phyloP scores from a whole-genome alignment of 768 basidiomycete genomes.

The Lentinula aciculospora region DNA sequence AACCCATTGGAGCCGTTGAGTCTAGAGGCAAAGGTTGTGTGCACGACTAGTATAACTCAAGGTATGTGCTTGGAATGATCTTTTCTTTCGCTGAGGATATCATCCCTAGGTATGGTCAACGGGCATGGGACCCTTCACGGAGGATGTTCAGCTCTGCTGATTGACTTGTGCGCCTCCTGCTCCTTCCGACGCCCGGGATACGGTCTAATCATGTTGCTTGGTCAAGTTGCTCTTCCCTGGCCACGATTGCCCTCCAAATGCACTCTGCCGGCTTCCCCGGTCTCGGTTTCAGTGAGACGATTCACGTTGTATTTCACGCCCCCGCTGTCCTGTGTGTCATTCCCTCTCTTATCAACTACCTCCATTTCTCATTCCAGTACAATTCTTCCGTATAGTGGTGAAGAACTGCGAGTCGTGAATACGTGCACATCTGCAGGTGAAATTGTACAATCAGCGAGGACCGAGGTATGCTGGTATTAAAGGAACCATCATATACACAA shows the following conservation, averaged over 20 bases:
- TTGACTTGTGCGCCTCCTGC: neutral
- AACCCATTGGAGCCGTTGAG: neutral
- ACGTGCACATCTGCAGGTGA: slow-evolving; percentile 26
- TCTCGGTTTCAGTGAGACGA: slow-evolving; percentile 24
- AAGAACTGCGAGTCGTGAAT: slow-evolving; percentile 24
- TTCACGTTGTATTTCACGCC: slow-evolving; percentile 27
- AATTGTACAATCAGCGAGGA: slow-evolving; percentile 22
- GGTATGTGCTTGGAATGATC: neutral
- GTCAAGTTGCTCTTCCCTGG: slow-evolving; percentile 1
- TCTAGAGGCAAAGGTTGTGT: neutral
- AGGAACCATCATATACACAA: neutral
- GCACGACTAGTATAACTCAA: neutral
- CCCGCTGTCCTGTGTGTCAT: slow-evolving; percentile 28
- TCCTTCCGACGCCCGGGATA: slow-evolving; percentile 4
- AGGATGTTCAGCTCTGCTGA: slow-evolving; percentile 17
- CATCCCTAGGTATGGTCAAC: slow-evolving; percentile 28
- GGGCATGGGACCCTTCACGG: slow-evolving; percentile 14
- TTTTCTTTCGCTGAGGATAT: neutral
- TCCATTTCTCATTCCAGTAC: neutral
- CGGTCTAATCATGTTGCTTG: neutral
- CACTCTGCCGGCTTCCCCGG: neutral
- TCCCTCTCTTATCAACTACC: neutral
- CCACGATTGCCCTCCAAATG: slow-evolving; percentile 2
- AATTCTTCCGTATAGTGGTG: slow-evolving; percentile 15
- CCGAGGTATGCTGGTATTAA: slow-evolving; percentile 20